phyloP scores from a whole-genome alignment of 169 alveolate genomes.

The Cyclospora cayetanensis region DNA sequence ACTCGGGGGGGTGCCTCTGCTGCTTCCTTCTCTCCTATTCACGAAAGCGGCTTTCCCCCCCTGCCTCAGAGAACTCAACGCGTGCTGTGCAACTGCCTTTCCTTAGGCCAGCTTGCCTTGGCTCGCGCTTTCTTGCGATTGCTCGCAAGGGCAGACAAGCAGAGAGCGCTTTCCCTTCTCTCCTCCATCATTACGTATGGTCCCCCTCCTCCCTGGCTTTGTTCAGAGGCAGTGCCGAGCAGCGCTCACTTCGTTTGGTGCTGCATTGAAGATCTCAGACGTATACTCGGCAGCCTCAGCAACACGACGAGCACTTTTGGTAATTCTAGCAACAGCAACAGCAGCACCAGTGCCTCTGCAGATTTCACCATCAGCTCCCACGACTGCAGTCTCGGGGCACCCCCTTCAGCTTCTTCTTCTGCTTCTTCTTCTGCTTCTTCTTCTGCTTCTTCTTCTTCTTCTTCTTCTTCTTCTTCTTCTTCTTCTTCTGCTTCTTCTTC shows the following conservation, averaged over 20 bases:
- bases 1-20: too few species aligned
- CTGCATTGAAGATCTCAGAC: slow-evolving; percentile 24
- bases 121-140: neutral
- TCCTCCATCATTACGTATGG: slow-evolving; percentile 21
- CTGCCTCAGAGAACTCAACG: neutral
- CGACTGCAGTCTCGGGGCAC: neutral
- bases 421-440: too few species aligned
- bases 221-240: slow-evolving; percentile 45
- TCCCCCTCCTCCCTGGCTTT: slow-evolving; percentile 68
- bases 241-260: slow-evolving; percentile 66
- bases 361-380: neutral
- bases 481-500: too few species aligned
- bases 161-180: neutral
- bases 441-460: too few species aligned
- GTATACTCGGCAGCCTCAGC: slow-evolving; percentile 19
- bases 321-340: neutral
- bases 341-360: neutral
- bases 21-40: too few species aligned
- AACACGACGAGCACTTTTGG: neutral
- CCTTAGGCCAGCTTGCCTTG: neutral
- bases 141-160: neutral
- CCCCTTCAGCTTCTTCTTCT: neutral
- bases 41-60: neutral
- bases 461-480: too few species aligned
- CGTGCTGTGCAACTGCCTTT: neutral